Evolutionary conservation across 2,329 filamentous ascomycete genomes (phyloP).

Genomic region (Cytospora paraplurivora): DNA sequence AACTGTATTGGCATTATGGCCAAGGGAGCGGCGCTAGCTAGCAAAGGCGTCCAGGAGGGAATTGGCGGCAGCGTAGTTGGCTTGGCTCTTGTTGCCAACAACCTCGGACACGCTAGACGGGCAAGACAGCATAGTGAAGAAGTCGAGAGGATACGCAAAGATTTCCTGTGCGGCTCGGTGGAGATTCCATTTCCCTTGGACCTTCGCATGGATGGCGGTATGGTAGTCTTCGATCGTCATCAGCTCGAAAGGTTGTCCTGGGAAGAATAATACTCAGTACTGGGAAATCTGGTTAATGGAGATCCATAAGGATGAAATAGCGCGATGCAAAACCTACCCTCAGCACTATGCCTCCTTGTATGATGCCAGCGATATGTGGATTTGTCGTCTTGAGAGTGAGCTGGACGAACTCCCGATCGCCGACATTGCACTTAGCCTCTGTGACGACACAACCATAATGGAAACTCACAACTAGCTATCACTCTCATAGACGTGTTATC

Average conservation of each 20-base stretch:
- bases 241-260: not conserved
- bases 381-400: slow-evolving; percentile 15
- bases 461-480: slow-evolving; percentile 25
- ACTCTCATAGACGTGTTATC: slow-evolving; percentile 36
- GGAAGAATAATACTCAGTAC: too few species aligned
- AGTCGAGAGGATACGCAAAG: slow-evolving; percentile 35
- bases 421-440: slow-evolving; percentile 30
- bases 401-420: slow-evolving; percentile 24
- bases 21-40: slow-evolving; percentile 37
- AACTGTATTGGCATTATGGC: slow-evolving; percentile 41
- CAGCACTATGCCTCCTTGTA: slow-evolving; percentile 16
- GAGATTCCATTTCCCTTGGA: slow-evolving; percentile 42
- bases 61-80: slow-evolving; percentile 47
- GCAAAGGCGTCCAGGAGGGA: slow-evolving; percentile 45
- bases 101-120: slow-evolving; percentile 41
- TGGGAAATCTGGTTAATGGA: too few species aligned
- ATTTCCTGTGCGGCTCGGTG: slow-evolving; percentile 35
- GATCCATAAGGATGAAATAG: too few species aligned
- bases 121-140: slow-evolving; percentile 43
- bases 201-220: too few species aligned
- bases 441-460: slow-evolving; percentile 31
- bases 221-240: too few species aligned
- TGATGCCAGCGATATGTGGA: not conserved
- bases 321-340: not conserved
- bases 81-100: slow-evolving; percentile 41